phyloP scores from a whole-genome alignment of 306 rosid genomes.

The Casuarina cunninghamiana region DNA sequence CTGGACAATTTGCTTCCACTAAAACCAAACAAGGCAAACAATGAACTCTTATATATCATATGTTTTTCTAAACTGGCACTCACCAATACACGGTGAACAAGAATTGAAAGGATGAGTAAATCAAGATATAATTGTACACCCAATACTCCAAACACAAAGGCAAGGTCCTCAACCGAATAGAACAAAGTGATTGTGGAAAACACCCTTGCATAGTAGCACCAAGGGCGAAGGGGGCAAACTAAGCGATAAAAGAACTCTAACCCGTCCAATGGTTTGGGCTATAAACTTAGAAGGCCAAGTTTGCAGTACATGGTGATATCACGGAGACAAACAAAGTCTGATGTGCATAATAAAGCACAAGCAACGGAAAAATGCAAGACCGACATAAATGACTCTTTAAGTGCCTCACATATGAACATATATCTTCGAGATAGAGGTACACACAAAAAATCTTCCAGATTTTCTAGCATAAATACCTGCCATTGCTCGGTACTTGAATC shows the following conservation, averaged over 20 bases:
- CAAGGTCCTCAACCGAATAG: background rate
- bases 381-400: background rate
- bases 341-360: background rate
- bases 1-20: background rate
- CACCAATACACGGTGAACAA: background rate
- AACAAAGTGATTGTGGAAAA: background rate
- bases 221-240: background rate
- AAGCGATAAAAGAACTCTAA: background rate
- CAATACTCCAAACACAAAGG: background rate
- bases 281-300: background rate
- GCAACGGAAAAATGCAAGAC: background rate
- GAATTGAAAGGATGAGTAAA: background rate
- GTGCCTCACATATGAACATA: background rate
- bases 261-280: background rate
- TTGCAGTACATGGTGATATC: background rate
- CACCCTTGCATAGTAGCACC: background rate
- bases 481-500: conserved; percentile 46
- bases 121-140: background rate
- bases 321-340: background rate
- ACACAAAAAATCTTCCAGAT: background rate
- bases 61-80: background rate
- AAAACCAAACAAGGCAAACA: background rate
- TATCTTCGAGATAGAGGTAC: background rate
- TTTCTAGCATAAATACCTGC: conserved; percentile 53
- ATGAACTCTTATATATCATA: background rate